Base-by-base conservation (phyloP, 306 rosid species). In the Biancaea sappan region DNA sequence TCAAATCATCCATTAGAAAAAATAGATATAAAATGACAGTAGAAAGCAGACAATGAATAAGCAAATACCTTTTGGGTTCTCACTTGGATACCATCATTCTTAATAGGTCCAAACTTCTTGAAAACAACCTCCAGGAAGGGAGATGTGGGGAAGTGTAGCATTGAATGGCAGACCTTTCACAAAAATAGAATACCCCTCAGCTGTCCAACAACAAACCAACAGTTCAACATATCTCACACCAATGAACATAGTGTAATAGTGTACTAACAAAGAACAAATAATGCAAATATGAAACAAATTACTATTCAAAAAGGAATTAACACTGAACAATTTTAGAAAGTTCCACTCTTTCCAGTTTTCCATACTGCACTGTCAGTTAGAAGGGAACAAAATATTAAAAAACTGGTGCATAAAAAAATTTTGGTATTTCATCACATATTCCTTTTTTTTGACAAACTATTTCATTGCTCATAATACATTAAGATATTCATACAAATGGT, bases 21-120 rank as follows among this genome's bases (percentile, higher is more conserved):
- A 26, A 48, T 38, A 76, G 64, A n/a, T 43, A 24, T 21, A 41
- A 59, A 57, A 38, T 58, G 15, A 31, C 34, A 29, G 31, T 15
- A 31, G 12, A 70, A 41, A 51, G 34, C 35, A 71, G 1, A 16
- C 7, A 52, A 12, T 19, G 14, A n/a, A 32, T 54, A 26, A 6
- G 41, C 8, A 35, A 71, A 79, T 78, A 92, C 97, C 92, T 86
- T 90, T 44, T 79, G 86, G 32, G 59, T 44, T 82, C 88, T 85
- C 73, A 92, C 90, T 86, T 90, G 97, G 60, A 92, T 69, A 53
- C 97, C 94, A 18, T 82, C 88, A 71, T 19, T 77, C 88, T 86
- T 92, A 43, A 92, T 92, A 35, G 89, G 84, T 63, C 97, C 97
- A 73, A 92, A 90, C 73, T 83, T 92, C 83, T 86, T 86, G 73